Evolutionary conservation across 441 rosid genomes (phyloP).

Genomic region (Populus hybrid): DNA sequence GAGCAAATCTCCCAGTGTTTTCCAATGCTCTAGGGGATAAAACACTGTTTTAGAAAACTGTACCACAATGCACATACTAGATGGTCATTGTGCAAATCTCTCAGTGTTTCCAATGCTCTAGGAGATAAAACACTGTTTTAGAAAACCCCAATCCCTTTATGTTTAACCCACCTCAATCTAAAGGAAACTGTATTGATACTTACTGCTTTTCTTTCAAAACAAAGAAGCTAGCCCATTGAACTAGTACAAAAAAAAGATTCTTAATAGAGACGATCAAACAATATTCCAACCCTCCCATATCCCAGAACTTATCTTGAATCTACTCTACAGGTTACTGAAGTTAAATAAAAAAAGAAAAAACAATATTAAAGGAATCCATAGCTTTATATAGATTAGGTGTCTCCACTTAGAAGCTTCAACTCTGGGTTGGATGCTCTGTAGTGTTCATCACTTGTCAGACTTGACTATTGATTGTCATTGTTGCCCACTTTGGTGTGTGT

Average conservation of each 20-base stretch:
- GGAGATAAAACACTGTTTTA: background rate
- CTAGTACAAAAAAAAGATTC: background rate
- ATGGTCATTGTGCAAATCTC: background rate
- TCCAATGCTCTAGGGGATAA: background rate
- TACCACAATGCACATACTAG: background rate
- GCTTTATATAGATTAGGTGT: background rate
- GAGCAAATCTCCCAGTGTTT: background rate
- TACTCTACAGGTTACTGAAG: background rate
- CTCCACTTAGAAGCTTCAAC: background rate
- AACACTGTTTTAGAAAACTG: background rate
- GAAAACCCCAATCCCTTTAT: background rate
- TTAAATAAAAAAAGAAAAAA: background rate
- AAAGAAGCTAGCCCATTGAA: background rate
- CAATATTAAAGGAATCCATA: background rate
- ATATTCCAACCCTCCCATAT: background rate
- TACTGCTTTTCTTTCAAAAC: background rate
- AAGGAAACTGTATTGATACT: background rate
- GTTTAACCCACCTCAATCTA: background rate
- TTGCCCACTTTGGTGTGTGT: background rate
- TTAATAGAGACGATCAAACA: background rate
- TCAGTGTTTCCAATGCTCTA: too few species aligned
- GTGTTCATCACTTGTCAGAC: background rate
- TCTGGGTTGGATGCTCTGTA: background rate
- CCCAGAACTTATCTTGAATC: background rate
- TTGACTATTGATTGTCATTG: background rate